Evolutionary conservation across 768 basidiomycete genomes (phyloP).

Genomic region (Exidia glandulosa): DNA sequence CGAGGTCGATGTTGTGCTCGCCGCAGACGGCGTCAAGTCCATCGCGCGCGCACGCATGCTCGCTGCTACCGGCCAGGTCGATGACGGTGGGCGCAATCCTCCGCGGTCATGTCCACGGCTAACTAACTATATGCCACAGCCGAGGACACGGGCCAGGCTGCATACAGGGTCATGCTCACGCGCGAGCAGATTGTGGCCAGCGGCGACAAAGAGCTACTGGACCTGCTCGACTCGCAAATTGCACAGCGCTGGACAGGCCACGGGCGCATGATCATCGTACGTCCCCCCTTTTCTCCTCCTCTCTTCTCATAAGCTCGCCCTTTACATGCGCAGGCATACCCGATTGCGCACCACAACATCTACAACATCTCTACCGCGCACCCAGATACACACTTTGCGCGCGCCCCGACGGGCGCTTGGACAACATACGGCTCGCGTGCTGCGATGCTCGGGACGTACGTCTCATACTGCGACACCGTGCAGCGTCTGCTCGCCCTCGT

Average conservation of each 20-base stretch:
- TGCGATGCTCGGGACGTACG: slow-evolving; percentile 23
- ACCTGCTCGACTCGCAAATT: slow-evolving; percentile 19
- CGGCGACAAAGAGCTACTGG: slow-evolving; percentile 22
- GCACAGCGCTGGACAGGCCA: slow-evolving; percentile 28
- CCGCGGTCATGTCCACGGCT: not conserved
- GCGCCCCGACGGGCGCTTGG: slow-evolving; percentile 21
- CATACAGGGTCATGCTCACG: slow-evolving; percentile 27
- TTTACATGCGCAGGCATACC: slow-evolving; percentile 19
- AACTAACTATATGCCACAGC: slow-evolving; percentile 7
- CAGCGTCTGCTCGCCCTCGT: slow-evolving; percentile 25
- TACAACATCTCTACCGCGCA: slow-evolving; percentile 30
- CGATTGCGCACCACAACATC: slow-evolving; percentile 22
- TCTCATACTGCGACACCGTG: slow-evolving; percentile 25
- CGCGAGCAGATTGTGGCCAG: slow-evolving; percentile 14
- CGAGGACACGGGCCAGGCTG: slow-evolving; percentile 27
- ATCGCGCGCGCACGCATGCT: slow-evolving; percentile 21
- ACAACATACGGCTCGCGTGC: slow-evolving; percentile 23
- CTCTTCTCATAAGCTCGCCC: not conserved
- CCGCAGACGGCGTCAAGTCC: slow-evolving; percentile 29
- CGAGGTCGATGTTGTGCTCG: slow-evolving; percentile 24
- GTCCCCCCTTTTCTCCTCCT: not conserved
- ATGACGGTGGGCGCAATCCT: slow-evolving; percentile 10
- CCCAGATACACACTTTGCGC: slow-evolving; percentile 25
- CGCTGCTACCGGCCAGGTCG: slow-evolving; percentile 18
- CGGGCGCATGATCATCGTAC: slow-evolving; percentile 23